Base-by-base conservation (phyloP, 139 green algal genomes). In the Micromonas pusilla region DNA sequence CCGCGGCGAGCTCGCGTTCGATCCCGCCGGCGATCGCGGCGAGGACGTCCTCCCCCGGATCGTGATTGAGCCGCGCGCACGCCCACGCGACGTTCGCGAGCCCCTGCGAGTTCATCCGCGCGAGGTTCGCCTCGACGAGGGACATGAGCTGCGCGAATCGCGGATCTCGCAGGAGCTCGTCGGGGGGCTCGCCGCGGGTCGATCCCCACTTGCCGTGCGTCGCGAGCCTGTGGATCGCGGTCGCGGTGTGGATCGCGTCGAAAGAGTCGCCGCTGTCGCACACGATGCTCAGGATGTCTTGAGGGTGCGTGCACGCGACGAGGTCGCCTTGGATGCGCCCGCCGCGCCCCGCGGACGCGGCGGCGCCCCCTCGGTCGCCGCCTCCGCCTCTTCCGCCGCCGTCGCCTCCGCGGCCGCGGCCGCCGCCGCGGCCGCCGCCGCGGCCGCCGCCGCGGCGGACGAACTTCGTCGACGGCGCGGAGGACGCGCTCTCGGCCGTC, bases 81-180 rank as follows among this genome's bases (percentile, higher is more conserved):
- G 26, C 31, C 68, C 68, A 75, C 37, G 68, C 68, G 37, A 75
- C 68, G 33, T 75, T 75, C 20, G 68, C 68, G 1, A 75, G 31
- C 33, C 68, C 68, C 21, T 62, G 53, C 37, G 37, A 13, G 9
- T 75, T 39, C 26, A 75, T 70, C 1, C 36, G 36, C 25, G 1
- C 37, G 52, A 38, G 53, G 4, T 32, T 39, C 5, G 2, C 53
- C 37, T 32, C 21, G 1, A 62, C 63, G 28, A 70, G 28, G 9
- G 13, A 1, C 63, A 70, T 70, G 28, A 70, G 31, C 28, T 31
- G 20, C 31, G 28, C 63, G 31, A 70, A 70, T 23, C 20, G 16
- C 6, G 63, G 31, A n/a, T n/a, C n/a, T n/a, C n/a, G n/a, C n/a
- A n/a, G 6, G 28, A 39, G 28, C 1, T 37, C 31, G 31, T 65